phyloP scores from a whole-genome alignment of 306 rosid genomes.

The Cicer arietinum region DNA sequence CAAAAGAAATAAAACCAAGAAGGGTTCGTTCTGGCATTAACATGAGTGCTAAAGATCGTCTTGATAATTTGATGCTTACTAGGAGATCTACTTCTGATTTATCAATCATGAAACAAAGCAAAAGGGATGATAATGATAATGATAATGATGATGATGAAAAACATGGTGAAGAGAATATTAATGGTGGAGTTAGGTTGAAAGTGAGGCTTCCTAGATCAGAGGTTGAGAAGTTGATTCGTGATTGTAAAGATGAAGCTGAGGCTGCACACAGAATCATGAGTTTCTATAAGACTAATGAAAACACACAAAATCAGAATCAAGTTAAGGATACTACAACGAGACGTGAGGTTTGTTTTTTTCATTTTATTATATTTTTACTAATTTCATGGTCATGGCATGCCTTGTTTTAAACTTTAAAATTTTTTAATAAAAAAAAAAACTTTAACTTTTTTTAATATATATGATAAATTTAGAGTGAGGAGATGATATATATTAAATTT shows the following conservation, averaged over 20 bases:
- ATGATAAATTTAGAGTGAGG: too few species aligned
- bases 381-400: background rate
- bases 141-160: constrained; percentile 23
- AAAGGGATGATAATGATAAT: constrained; percentile 8
- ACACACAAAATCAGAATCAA: constrained; percentile 35
- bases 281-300: constrained; percentile 52
- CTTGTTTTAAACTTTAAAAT: background rate
- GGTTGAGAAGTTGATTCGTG: constrained; percentile 78
- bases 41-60: constrained; percentile 87
- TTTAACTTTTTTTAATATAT: too few species aligned
- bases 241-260: constrained; percentile 68
- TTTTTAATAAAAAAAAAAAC: too few species aligned
- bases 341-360: constrained; percentile 48
- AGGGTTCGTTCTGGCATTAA: constrained; percentile 85
- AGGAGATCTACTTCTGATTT: constrained; percentile 84
- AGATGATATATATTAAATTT: too few species aligned
- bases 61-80: constrained; percentile 76
- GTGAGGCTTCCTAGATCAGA: constrained; percentile 79
- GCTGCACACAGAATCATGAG: constrained; percentile 74
- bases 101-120: constrained; percentile 57
- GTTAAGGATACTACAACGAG: constrained; percentile 44
- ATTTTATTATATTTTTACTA: background rate
- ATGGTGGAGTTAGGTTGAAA: constrained; percentile 60
- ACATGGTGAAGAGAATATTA: too few species aligned
- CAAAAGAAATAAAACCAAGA: constrained; percentile 62